Conservation (phyloP, 192 early-diverging fungal genomes). For the Mortierella hygrophila region DNA sequence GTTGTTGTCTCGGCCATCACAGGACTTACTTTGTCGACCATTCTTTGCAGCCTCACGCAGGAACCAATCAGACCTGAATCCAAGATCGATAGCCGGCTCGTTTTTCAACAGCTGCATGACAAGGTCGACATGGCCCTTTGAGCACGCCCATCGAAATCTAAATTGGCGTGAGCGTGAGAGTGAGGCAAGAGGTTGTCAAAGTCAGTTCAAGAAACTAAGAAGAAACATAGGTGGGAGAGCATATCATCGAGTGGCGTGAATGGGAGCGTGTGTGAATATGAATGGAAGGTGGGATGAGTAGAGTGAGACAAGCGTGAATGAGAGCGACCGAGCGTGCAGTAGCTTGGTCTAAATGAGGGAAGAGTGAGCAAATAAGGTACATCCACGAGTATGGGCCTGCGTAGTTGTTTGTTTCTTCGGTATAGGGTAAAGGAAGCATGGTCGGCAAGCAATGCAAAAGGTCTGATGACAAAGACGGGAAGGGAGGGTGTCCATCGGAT, state of each 20-base stretch:
- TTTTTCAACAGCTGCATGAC: slow-evolving; percentile 20
- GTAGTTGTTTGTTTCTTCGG: not conserved
- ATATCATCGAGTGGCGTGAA: not conserved
- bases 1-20: not conserved
- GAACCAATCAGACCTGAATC: slow-evolving; percentile 45
- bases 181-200: not conserved
- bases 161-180: not conserved
- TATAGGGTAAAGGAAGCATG: not conserved
- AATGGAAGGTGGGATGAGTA: not conserved
- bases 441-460: not conserved
- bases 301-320: not conserved
- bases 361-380: not conserved
- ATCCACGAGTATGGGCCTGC: not conserved
- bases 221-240: not conserved
- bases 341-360: not conserved
- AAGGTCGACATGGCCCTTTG: slow-evolving; percentile 38
- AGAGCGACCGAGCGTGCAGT: not conserved
- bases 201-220: not conserved
- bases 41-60: slow-evolving; percentile 45
- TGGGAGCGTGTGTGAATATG: not conserved
- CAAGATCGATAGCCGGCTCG: slow-evolving; percentile 37
- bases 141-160: slow-evolving; percentile 55
- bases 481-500: not conserved
- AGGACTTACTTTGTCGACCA: slow-evolving; percentile 36
- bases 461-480: not conserved